Conservation (phyloP, 78 protist genomes). For the Acrasis kona region DNA sequence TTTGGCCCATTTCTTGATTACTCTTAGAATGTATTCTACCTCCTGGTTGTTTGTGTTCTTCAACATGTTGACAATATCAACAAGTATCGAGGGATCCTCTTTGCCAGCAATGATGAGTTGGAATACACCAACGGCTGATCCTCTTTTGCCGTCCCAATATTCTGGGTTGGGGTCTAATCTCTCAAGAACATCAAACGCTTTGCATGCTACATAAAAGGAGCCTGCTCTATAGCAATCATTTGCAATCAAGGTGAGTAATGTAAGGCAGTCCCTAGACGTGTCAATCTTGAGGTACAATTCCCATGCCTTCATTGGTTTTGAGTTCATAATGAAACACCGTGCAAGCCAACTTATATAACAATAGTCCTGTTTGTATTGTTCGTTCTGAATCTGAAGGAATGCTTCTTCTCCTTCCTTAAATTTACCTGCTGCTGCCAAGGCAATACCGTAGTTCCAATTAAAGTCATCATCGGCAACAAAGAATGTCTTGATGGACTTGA, state of each 20-base stretch:
- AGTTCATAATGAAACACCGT: slow-evolving; percentile 33
- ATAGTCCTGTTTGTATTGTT: slow-evolving; percentile 14
- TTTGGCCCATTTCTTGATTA: slow-evolving; percentile 33
- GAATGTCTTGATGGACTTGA: slow-evolving; percentile 58
- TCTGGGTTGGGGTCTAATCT: slow-evolving; percentile 61
- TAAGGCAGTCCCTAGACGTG: slow-evolving; percentile 28
- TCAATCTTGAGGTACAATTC: slow-evolving; percentile 68
- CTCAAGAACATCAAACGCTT: slow-evolving; percentile 80
- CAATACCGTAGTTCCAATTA: slow-evolving; percentile 44
- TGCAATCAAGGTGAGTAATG: slow-evolving; percentile 59
- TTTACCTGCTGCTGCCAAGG: slow-evolving; percentile 28
- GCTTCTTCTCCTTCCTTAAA: slow-evolving; percentile 50
- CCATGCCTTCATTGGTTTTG: slow-evolving; percentile 55
- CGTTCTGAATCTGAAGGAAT: slow-evolving; percentile 30
- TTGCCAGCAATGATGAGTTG: slow-evolving; percentile 43
- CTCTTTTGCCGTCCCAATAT: slow-evolving; percentile 68
- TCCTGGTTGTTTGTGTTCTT: slow-evolving; percentile 23
- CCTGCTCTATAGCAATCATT: slow-evolving; percentile 78
- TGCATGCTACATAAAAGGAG: slow-evolving; percentile 53
- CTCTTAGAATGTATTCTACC: slow-evolving; percentile 18
- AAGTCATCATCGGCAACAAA: slow-evolving; percentile 46
- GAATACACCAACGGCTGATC: slow-evolving; percentile 65
- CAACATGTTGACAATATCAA: slow-evolving; percentile 41
- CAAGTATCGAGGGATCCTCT: slow-evolving; percentile 32
- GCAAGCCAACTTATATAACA: slow-evolving; percentile 14